Conservation (phyloP, 352 stramenopile genomes). For the Phytophthora colocasiae region DNA sequence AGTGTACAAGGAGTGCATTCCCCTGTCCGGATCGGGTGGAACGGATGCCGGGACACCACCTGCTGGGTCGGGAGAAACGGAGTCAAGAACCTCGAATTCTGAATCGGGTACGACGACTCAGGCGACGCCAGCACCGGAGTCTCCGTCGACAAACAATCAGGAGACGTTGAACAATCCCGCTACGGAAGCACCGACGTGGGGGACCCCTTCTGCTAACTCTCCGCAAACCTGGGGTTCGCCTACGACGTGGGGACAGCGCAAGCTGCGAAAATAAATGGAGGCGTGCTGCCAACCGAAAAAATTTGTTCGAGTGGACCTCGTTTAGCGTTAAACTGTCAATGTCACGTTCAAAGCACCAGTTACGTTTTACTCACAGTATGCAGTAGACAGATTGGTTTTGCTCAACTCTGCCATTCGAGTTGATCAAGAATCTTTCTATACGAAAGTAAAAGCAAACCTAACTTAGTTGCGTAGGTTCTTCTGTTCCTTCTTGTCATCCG, state of each 20-base stretch:
- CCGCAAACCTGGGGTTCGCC: slow-evolving; percentile 2
- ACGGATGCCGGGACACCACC: slow-evolving; percentile 1
- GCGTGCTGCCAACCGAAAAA: background rate
- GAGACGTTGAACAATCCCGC: background rate
- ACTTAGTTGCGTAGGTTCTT: slow-evolving; percentile 9
- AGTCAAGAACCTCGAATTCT: background rate
- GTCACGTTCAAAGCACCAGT: too few relatives aligned
- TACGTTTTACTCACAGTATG: too few relatives aligned
- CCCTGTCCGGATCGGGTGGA: slow-evolving; percentile 12
- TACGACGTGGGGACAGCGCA: slow-evolving; percentile 11
- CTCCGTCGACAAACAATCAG: background rate
- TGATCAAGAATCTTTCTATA: too few relatives aligned
- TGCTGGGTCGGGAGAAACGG: background rate
- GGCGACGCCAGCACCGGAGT: slow-evolving; percentile 4
- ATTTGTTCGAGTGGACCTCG: background rate
- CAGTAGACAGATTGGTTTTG: too few relatives aligned
- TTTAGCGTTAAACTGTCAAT: background rate
- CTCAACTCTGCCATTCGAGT: too few relatives aligned
- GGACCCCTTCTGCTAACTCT: background rate
- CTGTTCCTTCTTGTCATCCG: too few relatives aligned
- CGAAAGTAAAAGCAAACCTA: too few relatives aligned
- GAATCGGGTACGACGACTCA: background rate
- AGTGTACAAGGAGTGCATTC: slow-evolving; percentile 63
- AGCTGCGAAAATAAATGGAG: slow-evolving; percentile 15
- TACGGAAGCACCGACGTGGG: background rate